Evolutionary conservation across 805 yeast species (phyloP), one percentile per base, ranked within the genome.

Genomic region (Suhomyces prunicola): DNA sequence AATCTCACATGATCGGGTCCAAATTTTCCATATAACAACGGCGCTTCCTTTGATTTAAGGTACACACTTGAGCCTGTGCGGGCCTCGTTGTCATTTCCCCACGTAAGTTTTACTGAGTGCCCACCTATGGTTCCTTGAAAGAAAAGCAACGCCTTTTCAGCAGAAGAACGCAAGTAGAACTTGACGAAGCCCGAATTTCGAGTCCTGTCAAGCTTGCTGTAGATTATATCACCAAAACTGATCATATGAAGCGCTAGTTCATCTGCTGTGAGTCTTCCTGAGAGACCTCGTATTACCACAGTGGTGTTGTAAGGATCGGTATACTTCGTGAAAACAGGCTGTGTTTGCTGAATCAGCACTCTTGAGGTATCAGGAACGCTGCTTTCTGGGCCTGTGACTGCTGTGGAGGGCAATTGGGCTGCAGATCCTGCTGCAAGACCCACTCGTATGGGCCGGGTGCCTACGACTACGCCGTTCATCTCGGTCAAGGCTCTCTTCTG

Each of bases 291-390:
- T 19, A 90, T 79, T 54, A 81, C 78, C 13, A 90, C 84, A 1
- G 92, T 87, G 7, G 96, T 87, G 64, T 90, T 91, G 64, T 83
- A 78, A 9, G 92, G 89, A 67, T 91, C 97, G 19, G 94, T 87
- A 62, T 77, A 83, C 55, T 84, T 88, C 60, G 78, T 81, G 49
- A 85, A 59, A 4, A 82, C 71, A 2, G 88, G 85, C 57, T 81
- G 85, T 6, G 63, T 65, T 62, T 81, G 86, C 0, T 68, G 60
- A 8, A 73, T 33, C 9, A 51, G 62, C 15, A 69, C 59, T 5
- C 55, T 49, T 10, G 64, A 42, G n/a, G 55, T 23, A 23, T 57
- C 57, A 27, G 65, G 50, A 12, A 54, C 62, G 4, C 24, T 15
- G 36, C 23, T 36, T 39, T 39, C 42, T 4, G 42, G 50, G 60